These are phyloP conservation scores for Diaporthe destruens DNA, from an alignment of 2,329 filamentous ascomycete species.

Conservation along the genomic window DNA sequence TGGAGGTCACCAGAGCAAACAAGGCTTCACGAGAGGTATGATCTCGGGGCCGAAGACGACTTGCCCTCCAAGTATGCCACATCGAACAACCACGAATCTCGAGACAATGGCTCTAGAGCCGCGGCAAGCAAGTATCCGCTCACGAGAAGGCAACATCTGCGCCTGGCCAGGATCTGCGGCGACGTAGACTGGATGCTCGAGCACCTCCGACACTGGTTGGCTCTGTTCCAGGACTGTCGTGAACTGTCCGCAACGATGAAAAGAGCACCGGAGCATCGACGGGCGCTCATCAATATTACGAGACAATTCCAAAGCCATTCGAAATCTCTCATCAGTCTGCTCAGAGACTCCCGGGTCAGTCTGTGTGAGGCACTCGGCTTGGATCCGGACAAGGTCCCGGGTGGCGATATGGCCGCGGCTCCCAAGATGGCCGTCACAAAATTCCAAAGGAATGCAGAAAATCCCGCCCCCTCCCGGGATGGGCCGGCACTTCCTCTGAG, in stretches of 20 bases:
- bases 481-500: neutral
- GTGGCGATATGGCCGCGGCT: neutral
- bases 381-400: neutral
- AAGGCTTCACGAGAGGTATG: neutral
- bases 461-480: neutral
- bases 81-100: neutral
- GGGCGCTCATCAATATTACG: neutral
- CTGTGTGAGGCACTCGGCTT: conserved; percentile 14
- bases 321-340: neutral
- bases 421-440: neutral
- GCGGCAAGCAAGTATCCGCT: conserved; percentile 11
- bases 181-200: neutral
- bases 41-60: neutral
- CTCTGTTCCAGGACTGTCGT: neutral
- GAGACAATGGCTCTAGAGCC: neutral
- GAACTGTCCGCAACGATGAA: neutral
- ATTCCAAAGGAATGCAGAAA: no score
- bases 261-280: neutral
- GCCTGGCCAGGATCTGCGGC: conserved; percentile 4
- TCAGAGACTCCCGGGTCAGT: neutral
- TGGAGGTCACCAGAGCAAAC: conserved; percentile 25
- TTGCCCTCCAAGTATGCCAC: neutral
- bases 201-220: neutral
- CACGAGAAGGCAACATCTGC: conserved; percentile 3
- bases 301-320: neutral